Evolutionary conservation across 306 rosid genomes (phyloP), one percentile per base, ranked within the genome.

Genomic region (Begonia fuchsioides): DNA sequence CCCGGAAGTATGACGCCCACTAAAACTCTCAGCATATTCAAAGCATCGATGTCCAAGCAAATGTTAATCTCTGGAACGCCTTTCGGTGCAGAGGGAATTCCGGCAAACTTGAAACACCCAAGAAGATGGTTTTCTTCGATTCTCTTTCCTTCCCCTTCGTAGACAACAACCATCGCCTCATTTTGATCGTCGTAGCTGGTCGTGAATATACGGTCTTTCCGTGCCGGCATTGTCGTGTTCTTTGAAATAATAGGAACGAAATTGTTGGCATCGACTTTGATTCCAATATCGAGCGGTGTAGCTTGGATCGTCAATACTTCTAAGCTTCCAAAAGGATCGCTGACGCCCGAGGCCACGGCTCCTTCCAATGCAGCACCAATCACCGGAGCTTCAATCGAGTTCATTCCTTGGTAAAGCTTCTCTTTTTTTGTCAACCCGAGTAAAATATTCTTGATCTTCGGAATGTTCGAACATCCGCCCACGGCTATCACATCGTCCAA

Each of bases 311-410:
- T 81, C 35, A 81, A 57, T 65, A 83, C 65, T 66, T 88, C 97
- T 58, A 83, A 68, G 53, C 47, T 78, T 49, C 94, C 95, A 51
- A 78, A 74, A 12, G 96, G 93, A 55, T 88, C 96, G 46, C 58
- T 66, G 19, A 74, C 44, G 14, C 93, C 95, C 2, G 88, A 78
- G 35, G 96, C 90, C 13, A 88, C 69, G 5, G 93, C 88, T 62
- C 95, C 97, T 73, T 83, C 86, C 41, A 81, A 62, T 14, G 97
- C 93, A 3, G 97, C 93, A 38, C 97, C 95, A 41, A 66, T 59
- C 46, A 83, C 93, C 1, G 90, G 81, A 56, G 93, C 93, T 68
- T 88, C 97, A 51, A 83, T 44, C 2, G 90, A 88, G 56, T 83
- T 66, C 60, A 81, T 64, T 35, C 73, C 86, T 50, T 70, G 55